These are phyloP conservation scores for Sphaerobolus stellatus DNA, from an alignment of 1,284 basidiomycete species.

Conservation along the genomic window DNA sequence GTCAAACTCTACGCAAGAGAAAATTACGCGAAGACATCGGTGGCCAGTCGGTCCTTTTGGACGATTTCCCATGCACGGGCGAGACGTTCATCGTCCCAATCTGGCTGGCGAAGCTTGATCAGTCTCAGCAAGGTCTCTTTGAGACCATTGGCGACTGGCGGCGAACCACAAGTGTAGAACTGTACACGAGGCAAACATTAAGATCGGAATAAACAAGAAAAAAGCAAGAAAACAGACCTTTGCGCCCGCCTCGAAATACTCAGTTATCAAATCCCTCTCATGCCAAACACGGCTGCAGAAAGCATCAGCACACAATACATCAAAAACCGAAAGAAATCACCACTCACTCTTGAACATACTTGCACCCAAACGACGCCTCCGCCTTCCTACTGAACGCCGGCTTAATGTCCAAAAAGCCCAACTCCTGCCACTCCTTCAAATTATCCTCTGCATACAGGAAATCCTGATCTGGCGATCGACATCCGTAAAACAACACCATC, in stretches of 20 bases:
- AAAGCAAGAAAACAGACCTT: constrained; percentile 16
- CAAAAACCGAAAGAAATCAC: constrained; percentile 1
- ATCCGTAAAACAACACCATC: constrained; percentile 51
- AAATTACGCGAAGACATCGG: constrained; percentile 42
- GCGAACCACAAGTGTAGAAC: constrained; percentile 51
- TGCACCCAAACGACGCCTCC: constrained; percentile 42
- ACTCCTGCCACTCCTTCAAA: constrained; percentile 42
- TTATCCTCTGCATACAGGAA: constrained; percentile 45
- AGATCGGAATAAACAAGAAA: not conserved
- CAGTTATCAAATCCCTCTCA: constrained; percentile 38
- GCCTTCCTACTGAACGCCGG: constrained; percentile 46
- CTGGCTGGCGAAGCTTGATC: constrained; percentile 29
- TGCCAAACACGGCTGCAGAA: constrained; percentile 43
- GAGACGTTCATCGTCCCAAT: constrained; percentile 29
- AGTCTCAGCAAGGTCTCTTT: constrained; percentile 38
- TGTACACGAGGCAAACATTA: constrained; percentile 16
- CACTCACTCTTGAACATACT: constrained; percentile 51
- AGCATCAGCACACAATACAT: not conserved
- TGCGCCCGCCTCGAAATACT: constrained; percentile 37
- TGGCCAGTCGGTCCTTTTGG: constrained; percentile 41
- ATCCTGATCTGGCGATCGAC: constrained; percentile 43
- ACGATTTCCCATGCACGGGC: constrained; percentile 33
- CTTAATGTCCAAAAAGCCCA: constrained; percentile 48
- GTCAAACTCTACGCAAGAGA: no score
- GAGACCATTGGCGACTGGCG: constrained; percentile 39